Conservation (phyloP, 2,329 filamentous ascomycete genomes). For the Zasmidium angulare region DNA sequence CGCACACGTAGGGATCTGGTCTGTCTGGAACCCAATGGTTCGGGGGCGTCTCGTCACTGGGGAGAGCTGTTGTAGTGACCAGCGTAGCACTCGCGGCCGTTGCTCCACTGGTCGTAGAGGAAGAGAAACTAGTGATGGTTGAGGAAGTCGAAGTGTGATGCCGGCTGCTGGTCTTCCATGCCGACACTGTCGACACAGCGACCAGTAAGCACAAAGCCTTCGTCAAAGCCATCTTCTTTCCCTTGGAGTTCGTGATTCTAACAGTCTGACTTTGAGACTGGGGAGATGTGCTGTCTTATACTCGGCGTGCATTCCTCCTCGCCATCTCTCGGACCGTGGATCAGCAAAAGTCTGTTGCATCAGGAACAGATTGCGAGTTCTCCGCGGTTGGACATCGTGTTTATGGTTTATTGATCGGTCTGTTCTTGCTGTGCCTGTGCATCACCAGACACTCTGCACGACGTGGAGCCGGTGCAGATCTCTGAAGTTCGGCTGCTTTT, state of each 20-base stretch:
- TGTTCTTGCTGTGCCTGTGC: neutral
- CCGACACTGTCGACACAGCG: too few relatives aligned
- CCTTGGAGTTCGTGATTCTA: too few relatives aligned
- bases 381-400: neutral
- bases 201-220: too few relatives aligned
- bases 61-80: neutral
- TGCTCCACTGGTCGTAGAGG: neutral
- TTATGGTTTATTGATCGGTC: neutral
- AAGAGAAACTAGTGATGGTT: neutral
- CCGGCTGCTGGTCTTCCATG: neutral
- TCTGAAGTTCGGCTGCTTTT: too few relatives aligned
- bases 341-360: too few relatives aligned
- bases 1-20: constrained; percentile 28
- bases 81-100: neutral
- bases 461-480: neutral
- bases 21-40: constrained; percentile 21
- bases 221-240: too few relatives aligned
- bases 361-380: too few relatives aligned
- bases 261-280: too few relatives aligned
- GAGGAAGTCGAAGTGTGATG: neutral
- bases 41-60: neutral
- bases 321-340: too few relatives aligned
- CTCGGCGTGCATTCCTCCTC: too few relatives aligned
- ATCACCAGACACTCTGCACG: too few relatives aligned
- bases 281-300: too few relatives aligned